Percentiles rank a stretch among this genome's conserved stretches.
Conservation (phyloP, 352 stramenopile genomes). For the Phytophthora megakarya region DNA sequence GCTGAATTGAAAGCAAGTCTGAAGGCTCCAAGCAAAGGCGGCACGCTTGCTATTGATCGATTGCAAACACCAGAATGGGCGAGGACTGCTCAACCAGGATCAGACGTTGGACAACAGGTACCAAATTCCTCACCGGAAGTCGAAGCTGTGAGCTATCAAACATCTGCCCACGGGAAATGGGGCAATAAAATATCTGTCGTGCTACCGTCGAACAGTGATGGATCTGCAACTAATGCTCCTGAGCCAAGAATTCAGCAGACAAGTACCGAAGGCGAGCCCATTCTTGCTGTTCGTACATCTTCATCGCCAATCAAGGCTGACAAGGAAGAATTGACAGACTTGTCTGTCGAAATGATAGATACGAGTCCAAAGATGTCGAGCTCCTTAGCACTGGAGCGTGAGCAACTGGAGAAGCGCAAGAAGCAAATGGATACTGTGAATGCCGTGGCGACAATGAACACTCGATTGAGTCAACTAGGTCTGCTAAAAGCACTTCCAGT, state of each 20-base stretch:
- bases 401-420: conserved; percentile 71
- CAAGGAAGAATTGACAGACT: conserved; percentile 37
- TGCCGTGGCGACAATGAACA: conserved; percentile 79
- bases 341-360: conserved; percentile 38
- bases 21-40: not conserved
- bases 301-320: not conserved
- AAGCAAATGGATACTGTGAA: conserved; percentile 79
- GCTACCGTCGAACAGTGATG: not conserved
- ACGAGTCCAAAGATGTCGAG: conserved; percentile 22
- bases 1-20: not conserved
- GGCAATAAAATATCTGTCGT: conserved; percentile 5
- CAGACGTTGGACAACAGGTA: conserved; percentile 11
- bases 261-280: not conserved
- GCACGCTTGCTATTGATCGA: conserved; percentile 46
- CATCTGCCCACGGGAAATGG: conserved; percentile 28
- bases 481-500: conserved; percentile 36
- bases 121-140: conserved; percentile 3
- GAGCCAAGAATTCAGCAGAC: not conserved
- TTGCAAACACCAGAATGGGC: conserved; percentile 70
- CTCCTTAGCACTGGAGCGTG: conserved; percentile 66
- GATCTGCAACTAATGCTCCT: not conserved
- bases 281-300: not conserved
- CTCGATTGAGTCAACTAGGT: conserved; percentile 61
- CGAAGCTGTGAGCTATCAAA: not conserved
- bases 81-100: conserved; percentile 31